Evolutionary conservation across 2,329 filamentous ascomycete species (phyloP), one percentile per base, ranked within the genome.

Genomic region (Dactylella cylindrospora): DNA sequence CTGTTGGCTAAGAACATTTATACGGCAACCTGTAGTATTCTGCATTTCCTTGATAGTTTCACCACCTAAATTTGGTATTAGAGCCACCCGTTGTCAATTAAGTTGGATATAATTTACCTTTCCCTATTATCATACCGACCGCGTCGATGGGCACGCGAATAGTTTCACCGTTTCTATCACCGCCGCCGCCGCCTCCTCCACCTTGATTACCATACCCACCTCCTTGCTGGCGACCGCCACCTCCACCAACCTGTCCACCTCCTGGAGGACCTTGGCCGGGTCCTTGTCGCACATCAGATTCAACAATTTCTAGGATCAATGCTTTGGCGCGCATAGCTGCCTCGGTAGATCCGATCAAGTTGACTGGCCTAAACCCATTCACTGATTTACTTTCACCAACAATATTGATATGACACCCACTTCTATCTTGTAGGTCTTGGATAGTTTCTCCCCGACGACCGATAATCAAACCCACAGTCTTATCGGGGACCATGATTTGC

Each of bases 41-140:
- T 95, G 90, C 85, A 95, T 94, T 68, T 95, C 88, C 66, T 90
- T 89, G 71, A 95, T 95, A 0, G 90, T 94, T 75, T 95, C 90
- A 66, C 90, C 90, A 53, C 88, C 80, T 78, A 46, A 5, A 49
- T 19, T 23, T 25, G 35, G 60, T 68, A 67, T 72, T 65, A 6
- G 10, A 25, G 2, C 12, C 12, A 19, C 15, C 9, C 3, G 4
- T 12, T 5, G 5, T 25, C 22, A 45, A n/a, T 29, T 9, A n/a
- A 39, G 9, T 6, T 5, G 19, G 22, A 45, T 62, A 35, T 17
- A 23, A 52, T 66, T 36, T 65, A 78, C 78, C 87, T 77, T 95
- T 95, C 66, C 90, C 90, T 64, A 95, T 95, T 66, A 95, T 95
- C 90, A 95, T 95, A 62, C 90, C 90, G 50, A 95, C 90, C 4